Base-by-base conservation (phyloP, 2,329 filamentous ascomycete genomes). In the Nigrospora sphaerica region DNA sequence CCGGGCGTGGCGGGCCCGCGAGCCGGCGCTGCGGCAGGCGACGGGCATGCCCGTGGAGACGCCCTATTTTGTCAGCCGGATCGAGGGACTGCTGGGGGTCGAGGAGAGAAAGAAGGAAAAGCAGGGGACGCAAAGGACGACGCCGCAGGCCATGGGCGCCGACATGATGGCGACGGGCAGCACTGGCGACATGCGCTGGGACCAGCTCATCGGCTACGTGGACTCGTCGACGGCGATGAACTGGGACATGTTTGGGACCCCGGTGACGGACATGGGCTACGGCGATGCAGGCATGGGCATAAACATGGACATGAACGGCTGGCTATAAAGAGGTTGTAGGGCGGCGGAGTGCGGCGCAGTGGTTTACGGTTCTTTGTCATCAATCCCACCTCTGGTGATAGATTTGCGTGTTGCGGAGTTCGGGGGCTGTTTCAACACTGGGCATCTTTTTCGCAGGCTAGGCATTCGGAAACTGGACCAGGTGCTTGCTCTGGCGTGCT, bases 1-100 rank as follows among this genome's bases (percentile, higher is more conserved):
- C 47, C 72, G 71, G 52, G 77, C 73, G 0, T 81, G 78, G 78
- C 69, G 63, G 48, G 63, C 60, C n/a, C 70, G 77, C 12, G 73
- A 77, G 52, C 62, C 64, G 32, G 60, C 67, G 0, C 59, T 75
- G 13, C 51, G 54, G 3, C 58, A 66, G 38, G 47, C 54, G 34
- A 57, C 55, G 5, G 72, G 73, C 1, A 55, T 60, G 16, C 44
- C 55, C 1, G 62, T 73, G 13, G 61, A 71, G 14, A 64, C 62
- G 14, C 77, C 77, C 0, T 52, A 53, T 4, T 80, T 69, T 40
- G 68, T 81, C 34, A 54, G 60, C 16, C 71, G 64, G 35, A 62
- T 81, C 12, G 70, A 67, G 37, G 58, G 65, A 1, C 53, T 66
- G 17, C 57, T 78, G 19, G 70, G 73, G 9, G 57, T 58, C 33